These are phyloP conservation scores for Cyathus striatus DNA, from an alignment of 768 basidiomycete genomes.

Conservation along the genomic window DNA sequence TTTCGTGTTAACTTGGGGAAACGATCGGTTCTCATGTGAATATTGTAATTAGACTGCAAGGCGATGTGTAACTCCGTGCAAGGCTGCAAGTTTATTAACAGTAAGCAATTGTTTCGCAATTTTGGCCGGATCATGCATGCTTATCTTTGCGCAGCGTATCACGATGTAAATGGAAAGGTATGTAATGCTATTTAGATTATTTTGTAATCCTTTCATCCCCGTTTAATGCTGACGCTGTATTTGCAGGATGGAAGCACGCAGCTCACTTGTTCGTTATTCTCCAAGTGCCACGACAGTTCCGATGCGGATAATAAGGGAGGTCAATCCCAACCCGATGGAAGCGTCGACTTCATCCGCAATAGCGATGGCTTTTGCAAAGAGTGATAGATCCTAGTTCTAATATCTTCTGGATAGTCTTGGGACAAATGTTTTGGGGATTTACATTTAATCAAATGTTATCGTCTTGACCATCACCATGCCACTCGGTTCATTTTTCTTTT, in stretches of 20 bases:
- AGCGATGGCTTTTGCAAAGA: conserved; percentile 27
- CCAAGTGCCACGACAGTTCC: conserved; percentile 16
- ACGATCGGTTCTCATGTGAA: neutral
- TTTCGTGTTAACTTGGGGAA: neutral
- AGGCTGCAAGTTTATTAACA: conserved; percentile 26
- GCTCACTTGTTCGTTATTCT: conserved; percentile 29
- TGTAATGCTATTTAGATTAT: conserved; percentile 3
- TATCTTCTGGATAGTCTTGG: too few species aligned
- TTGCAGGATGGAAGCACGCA: conserved; percentile 25
- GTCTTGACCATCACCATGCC: too few species aligned
- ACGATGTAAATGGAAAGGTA: conserved; percentile 32
- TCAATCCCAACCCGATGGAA: conserved; percentile 27
- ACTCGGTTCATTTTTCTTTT: too few species aligned
- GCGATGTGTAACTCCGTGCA: conserved; percentile 23
- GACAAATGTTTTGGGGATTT: too few species aligned
- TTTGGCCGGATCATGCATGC: neutral
- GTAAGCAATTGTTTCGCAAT: conserved; percentile 12
- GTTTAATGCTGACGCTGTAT: neutral
- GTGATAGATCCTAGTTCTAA: too few species aligned
- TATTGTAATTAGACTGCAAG: conserved; percentile 19
- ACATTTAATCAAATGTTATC: too few species aligned
- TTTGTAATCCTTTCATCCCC: neutral
- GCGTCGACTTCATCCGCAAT: conserved; percentile 21
- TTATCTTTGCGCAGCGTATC: conserved; percentile 18
- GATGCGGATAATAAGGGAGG: conserved; percentile 26